Evolutionary conservation across 805 yeast species (phyloP), one percentile per base, ranked within the genome.

Genomic region (Wickerhamomyces sydowiorum): DNA sequence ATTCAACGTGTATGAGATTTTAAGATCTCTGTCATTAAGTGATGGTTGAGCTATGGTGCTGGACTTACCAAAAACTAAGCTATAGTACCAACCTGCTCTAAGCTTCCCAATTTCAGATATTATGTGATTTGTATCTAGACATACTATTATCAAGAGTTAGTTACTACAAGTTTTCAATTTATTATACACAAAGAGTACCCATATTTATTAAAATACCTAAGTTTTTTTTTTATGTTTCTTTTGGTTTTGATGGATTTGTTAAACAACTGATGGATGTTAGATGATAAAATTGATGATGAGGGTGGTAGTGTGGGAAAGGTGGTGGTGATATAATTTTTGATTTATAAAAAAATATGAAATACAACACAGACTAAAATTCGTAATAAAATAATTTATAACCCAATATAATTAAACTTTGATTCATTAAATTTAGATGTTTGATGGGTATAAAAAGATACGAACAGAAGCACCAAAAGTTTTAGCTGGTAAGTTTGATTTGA

Each of bases 381-480:
- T 30, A 30, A 30, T 14, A 17, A 18, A 27, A 7, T 27, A 24
- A 24, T 30, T 30, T 17, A 17, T 30, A 30, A 30, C 33, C 33
- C 33, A 30, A 30, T 17, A 18, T 25, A 24, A 5, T 14, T 19
- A 23, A 9, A 20, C 14, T 12, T 32, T 9, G 3, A n/a, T 21
- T 13, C 15, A 36, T 36, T 36, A 48, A 61, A 62, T n/a, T 85
- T 91, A 91, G 87, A 91, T 93, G 96, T 85, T 90, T 60, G 98
- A 91, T 78, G 99, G 99, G 86, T 91, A 91, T 76, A 91, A 90
- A 96, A 93, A 89, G 80, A 93, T 82, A 82, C 99, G 87, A 71
- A 93, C 98, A 59, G 96, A 84, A 70, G 99, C 97, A 79, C 99
- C 99, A 73, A 93, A 91, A 64, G 98, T 89, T 86, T 91, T 90